Conservation (phyloP, 202 grass and related monocot species). For the Setaria viridis region DNA sequence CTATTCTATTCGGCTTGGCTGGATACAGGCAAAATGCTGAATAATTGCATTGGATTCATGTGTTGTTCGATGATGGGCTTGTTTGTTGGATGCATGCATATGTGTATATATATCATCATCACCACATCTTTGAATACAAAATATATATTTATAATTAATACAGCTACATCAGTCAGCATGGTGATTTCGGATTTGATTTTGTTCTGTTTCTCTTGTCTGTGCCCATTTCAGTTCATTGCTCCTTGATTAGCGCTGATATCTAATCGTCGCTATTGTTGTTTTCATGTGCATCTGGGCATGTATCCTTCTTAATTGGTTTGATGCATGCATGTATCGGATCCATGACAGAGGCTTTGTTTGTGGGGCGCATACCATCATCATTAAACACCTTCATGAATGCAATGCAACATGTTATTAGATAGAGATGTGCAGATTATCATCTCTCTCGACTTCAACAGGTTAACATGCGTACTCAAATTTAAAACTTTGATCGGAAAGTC, state of each 20-base stretch:
- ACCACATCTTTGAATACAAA: neutral
- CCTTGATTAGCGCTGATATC: neutral
- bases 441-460: neutral
- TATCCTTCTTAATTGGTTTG: neutral
- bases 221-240: neutral
- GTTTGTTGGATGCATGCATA: neutral
- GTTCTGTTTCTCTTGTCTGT: conserved; percentile 16
- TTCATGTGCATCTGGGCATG: conserved; percentile 16
- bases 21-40: conserved; percentile 33
- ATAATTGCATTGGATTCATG: conserved; percentile 51
- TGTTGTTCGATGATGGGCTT: conserved; percentile 13
- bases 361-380: conserved; percentile 20
- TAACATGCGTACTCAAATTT: too few species aligned
- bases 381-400: neutral
- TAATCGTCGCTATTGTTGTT: neutral
- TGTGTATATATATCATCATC: neutral
- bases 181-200: neutral
- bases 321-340: conserved; percentile 39
- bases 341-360: neutral
- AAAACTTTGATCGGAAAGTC: too few species aligned
- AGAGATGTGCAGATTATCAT: neutral
- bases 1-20: conserved; percentile 22
- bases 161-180: neutral
- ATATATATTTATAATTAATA: neutral
- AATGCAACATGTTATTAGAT: neutral